These are phyloP conservation scores for Dryas integrifolia DNA, from an alignment of 331 rosid genomes.

Conservation along the genomic window DNA sequence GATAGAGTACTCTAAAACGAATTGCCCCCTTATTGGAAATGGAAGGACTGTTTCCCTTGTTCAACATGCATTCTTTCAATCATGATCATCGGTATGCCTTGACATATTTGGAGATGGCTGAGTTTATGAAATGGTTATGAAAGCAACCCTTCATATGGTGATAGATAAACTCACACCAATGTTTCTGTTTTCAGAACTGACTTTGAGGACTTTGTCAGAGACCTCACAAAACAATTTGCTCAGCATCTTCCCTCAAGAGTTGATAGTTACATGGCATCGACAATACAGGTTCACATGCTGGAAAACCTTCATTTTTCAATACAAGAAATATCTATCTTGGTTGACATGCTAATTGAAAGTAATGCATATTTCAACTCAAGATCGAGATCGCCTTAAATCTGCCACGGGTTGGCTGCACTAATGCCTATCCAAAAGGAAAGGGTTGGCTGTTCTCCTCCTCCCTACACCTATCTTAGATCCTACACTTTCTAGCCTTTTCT, in stretches of 20 bases:
- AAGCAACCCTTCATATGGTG: background rate
- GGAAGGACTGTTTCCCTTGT: slow-evolving; percentile 49
- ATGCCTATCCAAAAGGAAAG: background rate
- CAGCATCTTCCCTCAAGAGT: slow-evolving; percentile 78
- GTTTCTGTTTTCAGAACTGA: slow-evolving; percentile 57
- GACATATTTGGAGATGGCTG: slow-evolving; percentile 11
- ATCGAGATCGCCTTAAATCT: background rate
- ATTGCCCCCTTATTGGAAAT: slow-evolving; percentile 65
- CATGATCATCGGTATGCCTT: slow-evolving; percentile 78
- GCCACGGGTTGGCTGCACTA: background rate
- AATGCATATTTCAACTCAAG: background rate
- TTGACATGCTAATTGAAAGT: slow-evolving; percentile 3
- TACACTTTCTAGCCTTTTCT: background rate
- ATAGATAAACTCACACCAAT: slow-evolving; percentile 17
- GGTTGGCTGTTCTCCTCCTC: background rate
- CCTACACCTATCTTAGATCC: background rate
- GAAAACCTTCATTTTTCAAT: background rate
- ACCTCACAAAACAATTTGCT: slow-evolving; percentile 66
- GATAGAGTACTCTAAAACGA: slow-evolving; percentile 66
- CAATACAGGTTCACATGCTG: slow-evolving; percentile 65
- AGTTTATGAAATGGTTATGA: slow-evolving; percentile 23
- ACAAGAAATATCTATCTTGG: background rate
- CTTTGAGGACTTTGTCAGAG: slow-evolving; percentile 76
- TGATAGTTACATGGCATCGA: slow-evolving; percentile 74
- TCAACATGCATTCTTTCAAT: slow-evolving; percentile 63